Evolutionary conservation across 139 green algal genomes (phyloP).

Genomic region (Ettlia oleoabundans): DNA sequence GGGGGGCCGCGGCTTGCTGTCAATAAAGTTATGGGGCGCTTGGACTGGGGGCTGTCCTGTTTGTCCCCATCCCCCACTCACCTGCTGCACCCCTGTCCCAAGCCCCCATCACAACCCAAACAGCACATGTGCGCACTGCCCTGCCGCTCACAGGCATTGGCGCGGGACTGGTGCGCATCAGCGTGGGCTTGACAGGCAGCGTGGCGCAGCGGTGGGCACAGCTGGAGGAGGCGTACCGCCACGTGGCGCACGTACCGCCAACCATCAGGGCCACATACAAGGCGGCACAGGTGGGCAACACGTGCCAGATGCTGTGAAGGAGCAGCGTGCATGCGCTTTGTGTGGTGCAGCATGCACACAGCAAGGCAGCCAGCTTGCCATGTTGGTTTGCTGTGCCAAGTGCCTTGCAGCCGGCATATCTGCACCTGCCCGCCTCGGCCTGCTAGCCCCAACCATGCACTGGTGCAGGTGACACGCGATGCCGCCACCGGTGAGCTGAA

Average conservation of each 20-base stretch:
- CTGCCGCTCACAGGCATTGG: too few relatives aligned
- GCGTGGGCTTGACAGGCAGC: constrained; percentile 68
- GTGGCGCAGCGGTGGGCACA: constrained; percentile 67
- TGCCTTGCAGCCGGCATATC: too few relatives aligned
- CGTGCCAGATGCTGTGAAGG: too few relatives aligned
- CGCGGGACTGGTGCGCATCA: constrained; percentile 68
- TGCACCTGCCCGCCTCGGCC: too few relatives aligned
- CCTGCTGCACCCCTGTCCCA: too few relatives aligned
- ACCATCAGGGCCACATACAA: neutral
- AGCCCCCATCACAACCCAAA: too few relatives aligned
- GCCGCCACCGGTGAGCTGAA: constrained; percentile 9
- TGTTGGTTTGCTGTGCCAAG: too few relatives aligned
- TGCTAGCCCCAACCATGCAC: neutral
- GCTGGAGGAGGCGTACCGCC: constrained; percentile 59
- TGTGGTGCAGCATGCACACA: neutral
- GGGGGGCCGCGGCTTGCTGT: too few relatives aligned
- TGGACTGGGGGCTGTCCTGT: too few relatives aligned
- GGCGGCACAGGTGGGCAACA: neutral
- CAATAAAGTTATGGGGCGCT: too few relatives aligned
- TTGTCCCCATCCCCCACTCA: too few relatives aligned
- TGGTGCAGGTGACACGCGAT: constrained; percentile 10
- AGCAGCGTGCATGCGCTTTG: neutral
- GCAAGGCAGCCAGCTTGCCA: neutral
- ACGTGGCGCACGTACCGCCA: neutral
- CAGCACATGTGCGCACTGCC: too few relatives aligned